Evolutionary conservation across 2,329 filamentous ascomycete genomes (phyloP), one percentile per base, ranked within the genome.

Genomic region (Cercospora brassicicola): DNA sequence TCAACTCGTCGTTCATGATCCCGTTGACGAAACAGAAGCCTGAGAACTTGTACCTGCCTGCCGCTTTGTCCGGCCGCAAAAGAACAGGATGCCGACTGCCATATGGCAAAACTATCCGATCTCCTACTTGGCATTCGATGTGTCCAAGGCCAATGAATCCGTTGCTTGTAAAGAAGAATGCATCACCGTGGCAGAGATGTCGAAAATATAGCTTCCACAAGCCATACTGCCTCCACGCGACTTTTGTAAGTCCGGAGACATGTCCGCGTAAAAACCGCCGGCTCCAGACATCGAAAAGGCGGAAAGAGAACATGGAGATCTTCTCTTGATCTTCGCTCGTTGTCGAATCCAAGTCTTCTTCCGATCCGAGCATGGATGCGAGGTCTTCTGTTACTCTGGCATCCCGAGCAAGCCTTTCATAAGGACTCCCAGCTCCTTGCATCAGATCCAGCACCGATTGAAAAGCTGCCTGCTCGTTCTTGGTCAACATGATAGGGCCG

Each of bases 211-310:
- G n/a, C 18, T 59, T 59, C 55, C 55, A 59, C 9, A 59, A 2
- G 2, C 30, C 55, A 15, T 59, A 36, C 1, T 10, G 55, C 23
- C 55, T 31, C 55, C 55, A 59, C 5, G 55, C 55, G 4, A 59
- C 55, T 36, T 59, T 59, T 0, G 55, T 59, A n/a, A 59, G 55
- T 6, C 55, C 55, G 8, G 55, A 36, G 3, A 36, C 55, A 3
- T 59, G 55, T 31, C 55, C 55, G 4, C 55, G 55, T 3, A 59
- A 30, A 20, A 33, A 59, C 5, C 55, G 9, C n/a, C 55, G 55
- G 31, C 28, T 33, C 55, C 55, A 59, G 10, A 59, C 55, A 36
- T 59, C 55, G 55, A 59, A 59, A 11, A 59, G 55, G 28, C 55
- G 55, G 9, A 59, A 59, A 59, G 55, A 59, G 15, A 59, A 59